Conservation (phyloP, 1,284 basidiomycete species). For the Xerocomus tenax region DNA sequence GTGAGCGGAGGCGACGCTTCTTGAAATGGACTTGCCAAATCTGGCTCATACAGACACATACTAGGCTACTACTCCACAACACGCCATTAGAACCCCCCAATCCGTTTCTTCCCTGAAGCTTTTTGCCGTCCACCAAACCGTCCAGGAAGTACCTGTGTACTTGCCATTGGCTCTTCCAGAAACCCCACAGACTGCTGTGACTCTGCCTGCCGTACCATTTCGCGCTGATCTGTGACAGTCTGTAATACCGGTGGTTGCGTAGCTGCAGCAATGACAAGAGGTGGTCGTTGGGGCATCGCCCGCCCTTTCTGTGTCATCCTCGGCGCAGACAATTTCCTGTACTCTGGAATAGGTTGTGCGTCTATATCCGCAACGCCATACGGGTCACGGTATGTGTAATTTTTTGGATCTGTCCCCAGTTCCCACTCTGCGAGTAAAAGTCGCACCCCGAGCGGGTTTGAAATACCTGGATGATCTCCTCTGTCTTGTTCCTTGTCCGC, state of each 20-base stretch:
- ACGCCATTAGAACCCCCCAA: constrained; percentile 61
- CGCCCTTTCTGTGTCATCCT: constrained; percentile 20
- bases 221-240: constrained; percentile 10
- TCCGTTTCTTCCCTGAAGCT: constrained; percentile 54
- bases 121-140: constrained; percentile 63
- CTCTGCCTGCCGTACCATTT: constrained; percentile 6
- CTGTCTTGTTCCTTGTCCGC: constrained; percentile 11
- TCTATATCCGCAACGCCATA: constrained; percentile 37
- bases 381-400: constrained; percentile 48
- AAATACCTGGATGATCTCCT: constrained; percentile 10
- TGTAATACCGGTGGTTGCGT: constrained; percentile 17
- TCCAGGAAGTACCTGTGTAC: constrained; percentile 66
- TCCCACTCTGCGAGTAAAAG: constrained; percentile 62
- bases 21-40: constrained; percentile 24
- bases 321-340: constrained; percentile 10
- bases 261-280: constrained; percentile 29
- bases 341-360: constrained; percentile 11
- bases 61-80: not conserved
- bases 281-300: constrained; percentile 26
- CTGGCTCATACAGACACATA: not conserved
- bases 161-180: constrained; percentile 45
- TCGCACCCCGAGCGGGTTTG: constrained; percentile 46
- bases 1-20: not conserved
- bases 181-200: constrained; percentile 18
- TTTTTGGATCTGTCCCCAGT: constrained; percentile 42